Evolutionary conservation across 495 filamentous ascomycete species (phyloP).

Genomic region (Aspergillus leporis): DNA sequence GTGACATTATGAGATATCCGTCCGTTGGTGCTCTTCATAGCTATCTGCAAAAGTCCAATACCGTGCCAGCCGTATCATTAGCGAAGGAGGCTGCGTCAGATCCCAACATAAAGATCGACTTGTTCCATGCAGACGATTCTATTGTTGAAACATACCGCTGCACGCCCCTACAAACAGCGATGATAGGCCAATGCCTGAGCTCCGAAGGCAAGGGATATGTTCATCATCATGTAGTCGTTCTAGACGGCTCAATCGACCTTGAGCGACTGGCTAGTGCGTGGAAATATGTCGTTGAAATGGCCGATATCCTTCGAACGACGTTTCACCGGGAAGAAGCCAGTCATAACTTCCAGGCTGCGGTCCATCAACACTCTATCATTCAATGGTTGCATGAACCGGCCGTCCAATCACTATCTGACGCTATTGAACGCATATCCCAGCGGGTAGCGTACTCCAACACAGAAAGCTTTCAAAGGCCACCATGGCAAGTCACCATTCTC

Average conservation of each 20-base stretch:
- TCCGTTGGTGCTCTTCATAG: slow-evolving; percentile 21
- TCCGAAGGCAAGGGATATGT: slow-evolving; percentile 24
- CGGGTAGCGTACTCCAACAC: neutral
- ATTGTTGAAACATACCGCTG: slow-evolving; percentile 21
- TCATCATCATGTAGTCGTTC: slow-evolving; percentile 24
- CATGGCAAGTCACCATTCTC: slow-evolving; percentile 9
- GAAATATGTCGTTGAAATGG: neutral
- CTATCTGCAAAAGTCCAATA: neutral
- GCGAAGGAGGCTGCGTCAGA: neutral
- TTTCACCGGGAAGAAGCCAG: slow-evolving; percentile 18
- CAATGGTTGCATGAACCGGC: neutral
- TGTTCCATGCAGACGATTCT: slow-evolving; percentile 9
- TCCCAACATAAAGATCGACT: neutral
- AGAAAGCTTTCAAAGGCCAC: neutral
- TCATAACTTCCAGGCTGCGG: slow-evolving; percentile 16
- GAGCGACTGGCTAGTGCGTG: slow-evolving; percentile 1
- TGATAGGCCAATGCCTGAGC: slow-evolving; percentile 28
- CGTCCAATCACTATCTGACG: neutral
- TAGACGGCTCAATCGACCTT: slow-evolving; percentile 9
- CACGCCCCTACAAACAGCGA: slow-evolving; percentile 32
- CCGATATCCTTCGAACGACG: slow-evolving; percentile 26
- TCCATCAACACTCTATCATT: neutral
- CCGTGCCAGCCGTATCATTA: neutral
- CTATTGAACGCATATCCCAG: neutral
- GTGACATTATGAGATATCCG: slow-evolving; percentile 28